A percentile compares a stretch with the other conserved stretches of the same genome.
Evolutionary conservation across 1,284 basidiomycete species (phyloP).

Genomic region (Tausonia pullulans): DNA sequence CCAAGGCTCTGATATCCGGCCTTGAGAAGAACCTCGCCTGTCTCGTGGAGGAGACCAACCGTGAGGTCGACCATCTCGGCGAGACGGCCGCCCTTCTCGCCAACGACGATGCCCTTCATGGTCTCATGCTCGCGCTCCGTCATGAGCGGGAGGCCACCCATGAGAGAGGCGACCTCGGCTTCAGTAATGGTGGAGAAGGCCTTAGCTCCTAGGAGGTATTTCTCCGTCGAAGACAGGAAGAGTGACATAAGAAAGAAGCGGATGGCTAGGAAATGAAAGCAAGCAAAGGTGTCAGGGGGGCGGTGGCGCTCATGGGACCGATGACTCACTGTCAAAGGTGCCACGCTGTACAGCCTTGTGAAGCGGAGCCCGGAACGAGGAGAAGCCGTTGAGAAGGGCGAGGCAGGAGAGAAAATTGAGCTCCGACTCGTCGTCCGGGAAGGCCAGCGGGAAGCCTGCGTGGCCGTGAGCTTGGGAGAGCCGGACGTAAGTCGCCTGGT

Average conservation of each 20-base stretch:
- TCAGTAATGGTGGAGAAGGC: conserved; percentile 49
- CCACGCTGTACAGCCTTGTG: conserved; percentile 58
- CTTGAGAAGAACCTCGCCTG: conserved; percentile 53
- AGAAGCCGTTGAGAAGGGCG: conserved; percentile 65
- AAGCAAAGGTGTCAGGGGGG: no score
- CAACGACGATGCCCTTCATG: conserved; percentile 59
- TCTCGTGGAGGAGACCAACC: conserved; percentile 52
- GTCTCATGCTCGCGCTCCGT: conserved; percentile 57
- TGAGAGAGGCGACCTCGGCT: conserved; percentile 55
- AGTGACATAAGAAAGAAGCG: conserved; percentile 57
- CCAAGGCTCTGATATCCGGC: conserved; percentile 59
- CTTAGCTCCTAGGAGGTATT: conserved; percentile 47
- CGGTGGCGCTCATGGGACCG: no score
- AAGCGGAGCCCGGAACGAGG: conserved; percentile 60
- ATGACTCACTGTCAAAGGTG: conserved; percentile 49
- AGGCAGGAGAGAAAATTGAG: conserved; percentile 61
- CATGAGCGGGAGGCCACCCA: conserved; percentile 52
- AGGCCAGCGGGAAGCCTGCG: conserved; percentile 56
- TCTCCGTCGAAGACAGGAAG: conserved; percentile 51
- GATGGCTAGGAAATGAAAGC: conserved; percentile 35
- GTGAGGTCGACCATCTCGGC: conserved; percentile 61
- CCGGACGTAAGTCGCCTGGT: conserved; percentile 48
- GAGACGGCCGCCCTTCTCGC: conserved; percentile 59
- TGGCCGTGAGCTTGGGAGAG: conserved; percentile 54
- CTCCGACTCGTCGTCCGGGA: conserved; percentile 55